These are phyloP conservation scores for Eimeria falciformis DNA, from an alignment of 169 alveolate genomes.

Conservation along the genomic window DNA sequence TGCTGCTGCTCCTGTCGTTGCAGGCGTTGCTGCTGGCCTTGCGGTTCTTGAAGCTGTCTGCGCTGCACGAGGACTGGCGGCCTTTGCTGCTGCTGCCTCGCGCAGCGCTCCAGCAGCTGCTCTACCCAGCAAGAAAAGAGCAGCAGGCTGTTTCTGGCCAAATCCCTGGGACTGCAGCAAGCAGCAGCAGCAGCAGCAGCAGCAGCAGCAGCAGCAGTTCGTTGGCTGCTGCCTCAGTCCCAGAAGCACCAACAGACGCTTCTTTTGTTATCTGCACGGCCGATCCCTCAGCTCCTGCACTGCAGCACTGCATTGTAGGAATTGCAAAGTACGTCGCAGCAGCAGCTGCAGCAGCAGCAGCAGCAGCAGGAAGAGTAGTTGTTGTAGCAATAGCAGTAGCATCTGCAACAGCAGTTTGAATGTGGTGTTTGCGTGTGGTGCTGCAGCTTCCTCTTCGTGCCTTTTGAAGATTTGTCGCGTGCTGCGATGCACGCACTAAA, in stretches of 20 bases:
- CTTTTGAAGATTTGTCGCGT: conserved; percentile 45
- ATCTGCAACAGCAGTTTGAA: not conserved
- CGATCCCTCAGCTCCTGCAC: conserved; percentile 29
- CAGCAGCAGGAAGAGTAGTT: conserved; percentile 13
- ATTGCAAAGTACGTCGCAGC: conserved; percentile 54
- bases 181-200: conserved; percentile 48
- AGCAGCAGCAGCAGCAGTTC: not conserved
- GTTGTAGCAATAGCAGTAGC: not conserved
- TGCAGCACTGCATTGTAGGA: conserved; percentile 72
- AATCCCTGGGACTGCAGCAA: conserved; percentile 30
- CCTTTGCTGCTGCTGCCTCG: conserved; percentile 72
- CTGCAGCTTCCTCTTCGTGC: conserved; percentile 56
- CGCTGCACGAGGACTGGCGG: conserved; percentile 81
- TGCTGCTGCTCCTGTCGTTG: not conserved
- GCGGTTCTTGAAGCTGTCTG: conserved; percentile 80
- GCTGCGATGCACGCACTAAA: conserved; percentile 67
- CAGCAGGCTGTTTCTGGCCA: conserved; percentile 19
- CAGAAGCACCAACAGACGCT: conserved; percentile 23
- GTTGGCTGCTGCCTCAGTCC: not conserved
- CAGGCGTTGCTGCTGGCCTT: conserved; percentile 79
- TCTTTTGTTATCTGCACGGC: conserved; percentile 26
- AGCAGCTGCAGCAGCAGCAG: conserved; percentile 39
- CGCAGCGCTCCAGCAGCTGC: conserved; percentile 70
- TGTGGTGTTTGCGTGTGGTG: not conserved
- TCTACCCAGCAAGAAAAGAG: conserved; percentile 33